Conservation (phyloP, 2,329 filamentous ascomycete species). For the Diaporthe capsici region DNA sequence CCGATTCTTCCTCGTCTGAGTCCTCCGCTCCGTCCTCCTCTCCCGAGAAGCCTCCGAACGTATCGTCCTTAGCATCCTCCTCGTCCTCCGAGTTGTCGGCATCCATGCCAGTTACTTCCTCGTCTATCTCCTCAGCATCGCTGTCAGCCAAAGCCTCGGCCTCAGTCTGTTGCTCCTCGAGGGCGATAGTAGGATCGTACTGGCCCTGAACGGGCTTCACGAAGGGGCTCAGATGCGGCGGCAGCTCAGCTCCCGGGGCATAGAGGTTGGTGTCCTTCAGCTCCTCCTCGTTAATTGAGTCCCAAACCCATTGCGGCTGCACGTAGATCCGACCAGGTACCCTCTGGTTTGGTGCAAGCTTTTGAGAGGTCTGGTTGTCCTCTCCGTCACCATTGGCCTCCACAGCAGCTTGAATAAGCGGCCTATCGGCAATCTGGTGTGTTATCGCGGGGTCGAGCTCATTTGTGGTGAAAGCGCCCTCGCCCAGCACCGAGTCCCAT, state of each 20-base stretch:
- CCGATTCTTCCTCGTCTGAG: conserved; percentile 67
- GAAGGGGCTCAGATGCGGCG: conserved; percentile 96
- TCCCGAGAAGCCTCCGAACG: conserved; percentile 66
- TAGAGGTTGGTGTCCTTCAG: conserved; percentile 90
- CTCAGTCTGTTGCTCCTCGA: conserved; percentile 90
- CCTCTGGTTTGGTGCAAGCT: conserved; percentile 74
- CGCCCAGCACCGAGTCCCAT: conserved; percentile 92
- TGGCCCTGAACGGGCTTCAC: conserved; percentile 88
- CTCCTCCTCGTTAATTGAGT: conserved; percentile 93
- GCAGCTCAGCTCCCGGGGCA: conserved; percentile 88
- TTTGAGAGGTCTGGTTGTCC: conserved; percentile 74
- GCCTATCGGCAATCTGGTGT: conserved; percentile 95
- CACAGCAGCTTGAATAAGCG: conserved; percentile 74
- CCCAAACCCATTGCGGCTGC: conserved; percentile 99
- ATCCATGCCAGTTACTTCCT: conserved; percentile 64
- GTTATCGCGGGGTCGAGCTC: conserved; percentile 92
- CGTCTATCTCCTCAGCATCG: conserved; percentile 62
- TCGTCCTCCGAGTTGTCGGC: conserved; percentile 60
- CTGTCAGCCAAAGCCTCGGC: conserved; percentile 80
- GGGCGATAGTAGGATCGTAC: conserved; percentile 89
- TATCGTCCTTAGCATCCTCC: conserved; percentile 61
- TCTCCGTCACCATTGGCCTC: conserved; percentile 65
- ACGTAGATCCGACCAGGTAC: conserved; percentile 94
- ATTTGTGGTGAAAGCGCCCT: conserved; percentile 91
- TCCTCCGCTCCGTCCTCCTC: conserved; percentile 60